Evolutionary conservation across 2,329 filamentous ascomycete genomes (phyloP), one percentile per base, ranked within the genome.

Genomic region (Alternaria rosae): DNA sequence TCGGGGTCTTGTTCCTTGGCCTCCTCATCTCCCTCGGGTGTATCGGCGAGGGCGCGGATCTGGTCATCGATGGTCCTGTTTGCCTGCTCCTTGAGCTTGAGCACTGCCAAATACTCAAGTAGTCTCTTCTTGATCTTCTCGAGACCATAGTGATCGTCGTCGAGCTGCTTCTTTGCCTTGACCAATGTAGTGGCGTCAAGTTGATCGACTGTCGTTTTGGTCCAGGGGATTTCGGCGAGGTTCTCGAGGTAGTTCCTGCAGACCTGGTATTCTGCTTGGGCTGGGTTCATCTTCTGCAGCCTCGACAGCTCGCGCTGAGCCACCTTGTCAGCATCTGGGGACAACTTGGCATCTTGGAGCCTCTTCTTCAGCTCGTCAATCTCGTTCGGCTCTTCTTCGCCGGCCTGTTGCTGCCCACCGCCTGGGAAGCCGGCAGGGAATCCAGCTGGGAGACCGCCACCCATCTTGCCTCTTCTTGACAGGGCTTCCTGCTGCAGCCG

Each of bases 111-210:
- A 76, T 99, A 99, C 78, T 98, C 96, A 6, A 99, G 86, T 21
- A 99, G 81, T 44, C 95, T 87, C 85, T 97, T 97, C 87, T 99
- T 99, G 75, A 99, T 94, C 80, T 94, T 96, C 64, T 98, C 93
- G 13, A 99, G 84, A 0, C 95, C 95, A 71, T 98, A 98, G 79
- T 99, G 95, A 75, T 99, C 95, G 66, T 96, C 90, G 73, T 99
- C 93, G 6, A 99, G 86, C 79, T 98, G 95, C 80, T 93, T 92
- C 57, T 93, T 89, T 7, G 95, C 95, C 70, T 86, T 87, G 61
- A 87, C 85, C 59, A 98, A 79, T 0, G 94, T 97, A 10, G 93
- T 90, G 0, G 88, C 86, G 8, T 94, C 93, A 4, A 99, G 87
- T 30, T 93, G 89, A 74, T 98, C 94, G 64, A 95, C 90, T 0